A percentile compares a stretch with the other conserved stretches of the same genome.
Conservation (phyloP, 306 rosid species). For the Lagenaria siceraria region DNA sequence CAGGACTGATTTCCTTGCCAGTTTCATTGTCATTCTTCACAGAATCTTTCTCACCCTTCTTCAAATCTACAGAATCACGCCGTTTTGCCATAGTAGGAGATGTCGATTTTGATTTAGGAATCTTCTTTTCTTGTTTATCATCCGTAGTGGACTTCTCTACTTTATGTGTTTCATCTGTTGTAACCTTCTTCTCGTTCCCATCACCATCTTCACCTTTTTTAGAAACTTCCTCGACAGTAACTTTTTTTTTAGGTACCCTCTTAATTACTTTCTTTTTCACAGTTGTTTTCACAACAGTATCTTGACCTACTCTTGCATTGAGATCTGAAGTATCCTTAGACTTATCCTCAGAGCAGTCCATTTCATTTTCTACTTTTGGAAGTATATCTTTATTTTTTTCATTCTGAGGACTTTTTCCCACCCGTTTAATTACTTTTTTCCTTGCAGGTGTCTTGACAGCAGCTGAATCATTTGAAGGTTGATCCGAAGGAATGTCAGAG, state of each 20-base stretch:
- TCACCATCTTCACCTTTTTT: constrained; percentile 26
- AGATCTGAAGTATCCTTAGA: constrained; percentile 36
- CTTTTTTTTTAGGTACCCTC: constrained; percentile 73
- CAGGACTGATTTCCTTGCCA: constrained; percentile 30
- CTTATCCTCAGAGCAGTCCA: constrained; percentile 32
- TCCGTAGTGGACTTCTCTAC: constrained; percentile 28
- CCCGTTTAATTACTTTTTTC: constrained; percentile 23
- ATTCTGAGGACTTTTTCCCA: constrained; percentile 27
- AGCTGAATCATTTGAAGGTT: constrained; percentile 32
- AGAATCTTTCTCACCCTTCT: constrained; percentile 33
- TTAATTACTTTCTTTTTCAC: constrained; percentile 79
- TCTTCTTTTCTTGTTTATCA: constrained; percentile 27
- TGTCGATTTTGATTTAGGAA: constrained; percentile 35
- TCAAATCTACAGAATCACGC: constrained; percentile 19
- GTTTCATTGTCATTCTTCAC: constrained; percentile 37
- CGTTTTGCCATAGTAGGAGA: constrained; percentile 24
- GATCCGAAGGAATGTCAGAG: constrained; percentile 27
- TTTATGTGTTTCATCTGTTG: constrained; percentile 22
- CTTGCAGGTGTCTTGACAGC: constrained; percentile 28
- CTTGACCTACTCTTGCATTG: constrained; percentile 20
- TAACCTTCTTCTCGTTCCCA: constrained; percentile 19
- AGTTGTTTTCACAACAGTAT: constrained; percentile 33
- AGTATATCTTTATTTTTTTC: constrained; percentile 15
- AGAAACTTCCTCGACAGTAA: constrained; percentile 25
- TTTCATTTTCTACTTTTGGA: constrained; percentile 28